A percentile compares a stretch with the other conserved stretches of the same genome.
These are phyloP conservation scores for Flaveria robusta DNA, from an alignment of 129 eudicot genomes.

Conservation along the genomic window DNA sequence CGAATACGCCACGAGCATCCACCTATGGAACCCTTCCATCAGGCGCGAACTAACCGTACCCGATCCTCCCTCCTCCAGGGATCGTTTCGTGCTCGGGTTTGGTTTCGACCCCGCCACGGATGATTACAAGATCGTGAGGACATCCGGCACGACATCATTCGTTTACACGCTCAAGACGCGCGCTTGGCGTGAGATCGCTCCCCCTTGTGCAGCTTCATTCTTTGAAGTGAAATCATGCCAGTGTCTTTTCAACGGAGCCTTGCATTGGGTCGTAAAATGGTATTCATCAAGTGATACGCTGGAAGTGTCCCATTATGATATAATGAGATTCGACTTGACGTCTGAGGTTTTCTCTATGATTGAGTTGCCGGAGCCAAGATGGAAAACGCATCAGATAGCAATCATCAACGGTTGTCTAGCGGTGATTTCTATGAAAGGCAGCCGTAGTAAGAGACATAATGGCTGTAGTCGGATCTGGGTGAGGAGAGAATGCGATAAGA, in stretches of 20 bases:
- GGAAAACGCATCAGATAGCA: neutral
- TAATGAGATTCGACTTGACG: constrained; percentile 15
- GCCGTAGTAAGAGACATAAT: too few species aligned
- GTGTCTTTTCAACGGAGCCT: constrained; percentile 18
- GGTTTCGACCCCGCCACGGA: constrained; percentile 9
- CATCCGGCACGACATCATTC: neutral
- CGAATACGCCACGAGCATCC: neutral
- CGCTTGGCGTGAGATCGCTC: neutral
- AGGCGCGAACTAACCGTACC: neutral
- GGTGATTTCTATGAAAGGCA: neutral
- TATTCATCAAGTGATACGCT: too few species aligned
- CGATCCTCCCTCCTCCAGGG: neutral
- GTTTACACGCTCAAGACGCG: constrained; percentile 7
- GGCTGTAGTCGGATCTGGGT: neutral
- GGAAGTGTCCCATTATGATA: neutral
- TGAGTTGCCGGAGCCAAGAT: neutral
- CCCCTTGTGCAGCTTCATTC: neutral
- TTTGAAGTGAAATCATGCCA: neutral
- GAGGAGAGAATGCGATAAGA: neutral
- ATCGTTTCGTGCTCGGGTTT: neutral
- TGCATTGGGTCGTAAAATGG: neutral
- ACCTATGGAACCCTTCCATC: constrained; percentile 11
- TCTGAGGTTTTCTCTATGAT: constrained; percentile 11
- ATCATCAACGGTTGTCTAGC: constrained; percentile 15
- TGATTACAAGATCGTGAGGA: constrained; percentile 19